phyloP scores from a whole-genome alignment of 1,284 basidiomycete genomes.

The Sanghuangporus weigelae region DNA sequence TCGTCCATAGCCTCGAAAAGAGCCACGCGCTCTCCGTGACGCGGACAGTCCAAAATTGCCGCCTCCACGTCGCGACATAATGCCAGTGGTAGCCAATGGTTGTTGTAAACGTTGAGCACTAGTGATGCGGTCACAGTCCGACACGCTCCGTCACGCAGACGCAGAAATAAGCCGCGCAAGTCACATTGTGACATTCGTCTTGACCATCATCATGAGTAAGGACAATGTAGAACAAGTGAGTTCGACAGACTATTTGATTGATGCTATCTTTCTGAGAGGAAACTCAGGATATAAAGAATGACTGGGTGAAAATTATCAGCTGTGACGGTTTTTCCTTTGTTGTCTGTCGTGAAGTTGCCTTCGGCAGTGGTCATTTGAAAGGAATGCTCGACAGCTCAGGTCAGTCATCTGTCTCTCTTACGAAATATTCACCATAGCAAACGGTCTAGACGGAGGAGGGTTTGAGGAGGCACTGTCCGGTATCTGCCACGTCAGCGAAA shows the following conservation, averaged over 20 bases:
- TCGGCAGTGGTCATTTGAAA: slow-evolving; percentile 51
- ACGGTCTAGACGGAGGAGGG: slow-evolving; percentile 25
- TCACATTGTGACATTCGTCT: neutral
- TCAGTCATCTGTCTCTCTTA: neutral
- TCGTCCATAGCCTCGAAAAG: slow-evolving; percentile 37
- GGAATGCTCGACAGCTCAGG: slow-evolving; percentile 33
- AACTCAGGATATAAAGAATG: slow-evolving; percentile 24
- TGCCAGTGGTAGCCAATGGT: neutral
- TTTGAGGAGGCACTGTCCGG: slow-evolving; percentile 48
- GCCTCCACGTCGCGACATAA: slow-evolving; percentile 30
- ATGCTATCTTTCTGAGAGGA: neutral
- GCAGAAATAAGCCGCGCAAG: neutral
- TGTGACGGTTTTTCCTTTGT: slow-evolving; percentile 58
- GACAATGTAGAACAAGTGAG: neutral
- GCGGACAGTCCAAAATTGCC: slow-evolving; percentile 29
- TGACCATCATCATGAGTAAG: neutral
- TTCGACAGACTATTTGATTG: neutral
- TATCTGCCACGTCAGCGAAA: slow-evolving; percentile 42
- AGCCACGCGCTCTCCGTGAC: slow-evolving; percentile 36
- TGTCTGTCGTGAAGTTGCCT: slow-evolving; percentile 49
- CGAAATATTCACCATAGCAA: neutral
- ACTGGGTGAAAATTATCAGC: slow-evolving; percentile 63
- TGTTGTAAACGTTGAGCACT: neutral
- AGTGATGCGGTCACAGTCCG: neutral
- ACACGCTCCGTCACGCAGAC: slow-evolving; percentile 2